Conservation (phyloP, 257 asterid genomes). For the Solanum okadae region DNA sequence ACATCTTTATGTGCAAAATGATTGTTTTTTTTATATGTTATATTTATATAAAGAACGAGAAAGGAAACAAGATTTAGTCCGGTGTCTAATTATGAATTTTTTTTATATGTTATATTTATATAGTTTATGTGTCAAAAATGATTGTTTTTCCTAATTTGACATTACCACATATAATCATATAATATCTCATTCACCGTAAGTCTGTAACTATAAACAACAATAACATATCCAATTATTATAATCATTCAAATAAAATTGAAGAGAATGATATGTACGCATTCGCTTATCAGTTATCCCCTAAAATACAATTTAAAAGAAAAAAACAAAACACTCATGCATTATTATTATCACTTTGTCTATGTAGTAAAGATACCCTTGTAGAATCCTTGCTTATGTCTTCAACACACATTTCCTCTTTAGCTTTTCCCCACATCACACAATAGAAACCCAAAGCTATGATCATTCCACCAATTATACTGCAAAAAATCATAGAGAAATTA, state of each 20-base stretch:
- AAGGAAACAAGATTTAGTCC: no score
- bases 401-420: slow-evolving; percentile 5
- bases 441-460: slow-evolving; percentile 19
- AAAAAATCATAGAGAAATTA: neutral
- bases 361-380: neutral
- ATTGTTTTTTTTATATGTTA: neutral
- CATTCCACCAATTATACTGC: slow-evolving; percentile 15
- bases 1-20: no score
- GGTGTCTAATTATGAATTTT: no score
- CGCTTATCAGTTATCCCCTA: neutral
- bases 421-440: slow-evolving; percentile 17
- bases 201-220: no score
- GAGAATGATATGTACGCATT: neutral
- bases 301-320: neutral
- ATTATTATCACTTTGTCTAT: neutral
- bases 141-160: no score
- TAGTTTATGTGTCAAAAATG: neutral
- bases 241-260: neutral
- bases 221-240: neutral
- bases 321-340: neutral
- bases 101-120: no score
- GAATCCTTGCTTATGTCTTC: neutral
- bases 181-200: no score
- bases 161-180: neutral
- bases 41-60: no score